A percentile compares a stretch with the other conserved stretches of the same genome.
Evolutionary conservation across 163 green algal species (phyloP).

Genomic region (Chloroidium sp.): DNA sequence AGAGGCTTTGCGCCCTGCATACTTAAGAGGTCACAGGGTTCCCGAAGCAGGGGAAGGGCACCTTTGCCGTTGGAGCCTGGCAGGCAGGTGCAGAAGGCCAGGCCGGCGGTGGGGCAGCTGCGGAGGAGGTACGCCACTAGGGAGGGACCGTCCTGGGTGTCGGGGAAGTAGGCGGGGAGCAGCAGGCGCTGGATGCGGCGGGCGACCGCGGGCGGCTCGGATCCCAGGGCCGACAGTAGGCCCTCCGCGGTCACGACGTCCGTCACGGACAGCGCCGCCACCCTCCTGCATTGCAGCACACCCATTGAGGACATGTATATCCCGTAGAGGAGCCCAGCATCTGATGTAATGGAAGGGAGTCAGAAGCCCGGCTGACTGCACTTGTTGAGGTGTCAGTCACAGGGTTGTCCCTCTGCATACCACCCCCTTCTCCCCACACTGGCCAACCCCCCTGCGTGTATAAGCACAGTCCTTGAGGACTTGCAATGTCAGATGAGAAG

Average conservation of each 20-base stretch:
- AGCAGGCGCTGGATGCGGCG: constrained; percentile 46
- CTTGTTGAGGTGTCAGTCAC: not conserved
- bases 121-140: constrained; percentile 43
- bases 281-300: not conserved
- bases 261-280: not conserved
- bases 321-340: not conserved
- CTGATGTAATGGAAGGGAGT: not conserved
- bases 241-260: not conserved
- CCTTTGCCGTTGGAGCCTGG: not conserved
- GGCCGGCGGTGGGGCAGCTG: constrained; percentile 32
- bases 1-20: too few relatives aligned
- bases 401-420: too few relatives aligned
- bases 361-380: not conserved
- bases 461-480: too few relatives aligned
- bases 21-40: too few relatives aligned
- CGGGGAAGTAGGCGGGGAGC: constrained; percentile 52
- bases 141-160: not conserved
- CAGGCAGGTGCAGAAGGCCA: constrained; percentile 40
- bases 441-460: too few relatives aligned
- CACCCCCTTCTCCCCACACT: too few relatives aligned
- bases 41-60: too few relatives aligned
- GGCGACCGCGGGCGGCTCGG: constrained; percentile 14
- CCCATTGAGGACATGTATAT: not conserved
- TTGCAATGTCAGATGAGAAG: too few relatives aligned
- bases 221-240: not conserved